phyloP scores from a whole-genome alignment of 139 green algal species.

The Picochlorum sp. region DNA sequence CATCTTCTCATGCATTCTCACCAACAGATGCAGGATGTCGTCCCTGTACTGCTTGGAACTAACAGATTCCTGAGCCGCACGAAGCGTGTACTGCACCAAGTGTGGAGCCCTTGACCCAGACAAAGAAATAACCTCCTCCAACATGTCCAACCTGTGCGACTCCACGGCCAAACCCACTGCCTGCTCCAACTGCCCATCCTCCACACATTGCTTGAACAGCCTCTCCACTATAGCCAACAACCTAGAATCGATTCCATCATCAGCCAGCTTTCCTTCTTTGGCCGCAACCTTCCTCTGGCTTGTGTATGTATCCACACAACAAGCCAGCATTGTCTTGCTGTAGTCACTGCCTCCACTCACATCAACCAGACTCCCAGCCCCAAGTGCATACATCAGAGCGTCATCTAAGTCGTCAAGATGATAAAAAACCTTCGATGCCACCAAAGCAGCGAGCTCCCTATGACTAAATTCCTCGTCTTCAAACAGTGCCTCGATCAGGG shows the following conservation, averaged over 20 bases:
- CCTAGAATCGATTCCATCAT: conserved; percentile 59
- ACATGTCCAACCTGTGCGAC: conserved; percentile 73
- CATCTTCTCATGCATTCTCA: conserved; percentile 62
- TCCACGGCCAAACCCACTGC: conserved; percentile 93
- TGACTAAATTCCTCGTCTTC: conserved; percentile 92
- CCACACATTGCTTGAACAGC: conserved; percentile 75
- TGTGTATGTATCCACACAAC: conserved; percentile 94
- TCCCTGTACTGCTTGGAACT: conserved; percentile 73
- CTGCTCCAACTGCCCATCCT: conserved; percentile 81
- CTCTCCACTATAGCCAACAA: conserved; percentile 86
- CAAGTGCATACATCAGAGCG: conserved; percentile 87
- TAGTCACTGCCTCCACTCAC: conserved; percentile 85
- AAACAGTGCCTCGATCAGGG: conserved; percentile 81
- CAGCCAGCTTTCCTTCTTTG: conserved; percentile 23
- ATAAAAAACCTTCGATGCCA: conserved; percentile 99
- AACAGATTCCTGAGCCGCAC: conserved; percentile 70
- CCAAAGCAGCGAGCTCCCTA: conserved; percentile 83
- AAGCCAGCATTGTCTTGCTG: conserved; percentile 87
- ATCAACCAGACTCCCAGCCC: conserved; percentile 87
- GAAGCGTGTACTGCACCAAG: conserved; percentile 74
- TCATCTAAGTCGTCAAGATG: conserved; percentile 95
- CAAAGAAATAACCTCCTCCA: conserved; percentile 56
- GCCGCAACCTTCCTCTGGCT: conserved; percentile 41
- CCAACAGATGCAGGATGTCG: conserved; percentile 68
- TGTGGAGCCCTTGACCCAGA: conserved; percentile 23